Evolutionary conservation across 345 rosid genomes (phyloP).

Genomic region (Pistacia integerrima): DNA sequence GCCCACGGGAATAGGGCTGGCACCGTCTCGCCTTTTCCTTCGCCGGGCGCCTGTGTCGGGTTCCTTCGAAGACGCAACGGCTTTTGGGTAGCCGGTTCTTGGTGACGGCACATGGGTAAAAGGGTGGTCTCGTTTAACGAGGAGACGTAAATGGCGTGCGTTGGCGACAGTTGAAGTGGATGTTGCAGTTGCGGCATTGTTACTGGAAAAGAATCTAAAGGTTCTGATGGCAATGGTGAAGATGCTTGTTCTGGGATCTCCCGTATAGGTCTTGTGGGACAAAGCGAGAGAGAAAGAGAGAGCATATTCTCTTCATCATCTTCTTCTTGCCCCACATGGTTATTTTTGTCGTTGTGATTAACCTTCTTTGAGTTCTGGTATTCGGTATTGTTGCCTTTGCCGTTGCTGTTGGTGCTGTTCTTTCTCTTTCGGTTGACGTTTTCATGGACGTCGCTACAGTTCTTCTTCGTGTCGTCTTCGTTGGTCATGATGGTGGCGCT

Average conservation of each 20-base stretch:
- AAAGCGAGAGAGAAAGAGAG: slow-evolving; percentile 19
- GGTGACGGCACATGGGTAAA: background rate
- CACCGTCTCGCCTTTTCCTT: slow-evolving; percentile 39
- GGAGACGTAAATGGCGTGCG: slow-evolving; percentile 2
- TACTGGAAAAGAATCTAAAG: too few species aligned
- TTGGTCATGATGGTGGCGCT: background rate
- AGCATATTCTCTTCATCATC: slow-evolving; percentile 24
- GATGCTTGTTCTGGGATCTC: background rate
- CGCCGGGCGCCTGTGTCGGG: slow-evolving; percentile 18
- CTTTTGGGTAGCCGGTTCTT: background rate
- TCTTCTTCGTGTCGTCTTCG: background rate
- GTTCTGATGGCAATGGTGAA: background rate
- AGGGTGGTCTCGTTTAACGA: too few species aligned
- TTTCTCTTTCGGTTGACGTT: slow-evolving; percentile 14
- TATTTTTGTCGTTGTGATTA: background rate
- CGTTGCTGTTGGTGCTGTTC: background rate
- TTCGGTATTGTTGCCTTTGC: background rate
- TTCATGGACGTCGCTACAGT: background rate
- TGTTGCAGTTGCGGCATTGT: background rate
- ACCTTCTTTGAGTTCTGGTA: background rate
- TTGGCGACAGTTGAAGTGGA: slow-evolving; percentile 17
- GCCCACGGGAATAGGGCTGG: slow-evolving; percentile 75
- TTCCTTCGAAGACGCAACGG: slow-evolving; percentile 29
- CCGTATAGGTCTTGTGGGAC: background rate
- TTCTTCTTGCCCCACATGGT: background rate